A percentile compares a stretch with the other conserved stretches of the same genome.
Conservation (phyloP, 331 rosid genomes). For the Acacia concinna region DNA sequence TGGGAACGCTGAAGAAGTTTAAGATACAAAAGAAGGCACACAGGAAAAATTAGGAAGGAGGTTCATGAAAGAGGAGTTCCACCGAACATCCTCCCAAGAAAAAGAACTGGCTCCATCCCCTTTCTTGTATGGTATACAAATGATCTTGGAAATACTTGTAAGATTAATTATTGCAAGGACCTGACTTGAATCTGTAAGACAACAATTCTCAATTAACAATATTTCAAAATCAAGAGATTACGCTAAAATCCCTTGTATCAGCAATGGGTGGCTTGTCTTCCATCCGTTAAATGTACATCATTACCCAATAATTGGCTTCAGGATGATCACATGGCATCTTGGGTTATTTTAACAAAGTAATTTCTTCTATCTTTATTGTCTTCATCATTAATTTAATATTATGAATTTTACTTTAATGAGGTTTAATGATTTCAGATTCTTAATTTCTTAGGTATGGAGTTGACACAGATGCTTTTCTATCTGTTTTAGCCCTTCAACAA, state of each 20-base stretch:
- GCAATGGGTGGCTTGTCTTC: background rate
- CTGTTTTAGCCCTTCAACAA: slow-evolving; percentile 94
- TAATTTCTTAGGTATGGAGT: slow-evolving; percentile 74
- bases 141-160: background rate
- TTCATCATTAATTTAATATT: background rate
- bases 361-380: slow-evolving; percentile 7
- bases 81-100: background rate
- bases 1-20: background rate
- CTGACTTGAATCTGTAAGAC: background rate
- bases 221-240: background rate
- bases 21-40: background rate
- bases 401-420: slow-evolving; percentile 25
- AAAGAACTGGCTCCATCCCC: background rate
- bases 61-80: background rate
- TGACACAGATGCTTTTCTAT: slow-evolving; percentile 98
- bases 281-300: background rate
- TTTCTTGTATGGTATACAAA: background rate
- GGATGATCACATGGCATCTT: slow-evolving; percentile 9
- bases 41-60: background rate
- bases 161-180: slow-evolving; percentile 1
- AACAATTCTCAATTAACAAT: background rate
- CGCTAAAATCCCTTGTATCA: slow-evolving; percentile 1
- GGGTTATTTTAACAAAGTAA: slow-evolving; percentile 12
- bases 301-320: slow-evolving; percentile 1
- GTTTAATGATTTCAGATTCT: slow-evolving; percentile 47